Evolutionary conservation across 306 rosid species (phyloP).

Genomic region (Glycine soja): DNA sequence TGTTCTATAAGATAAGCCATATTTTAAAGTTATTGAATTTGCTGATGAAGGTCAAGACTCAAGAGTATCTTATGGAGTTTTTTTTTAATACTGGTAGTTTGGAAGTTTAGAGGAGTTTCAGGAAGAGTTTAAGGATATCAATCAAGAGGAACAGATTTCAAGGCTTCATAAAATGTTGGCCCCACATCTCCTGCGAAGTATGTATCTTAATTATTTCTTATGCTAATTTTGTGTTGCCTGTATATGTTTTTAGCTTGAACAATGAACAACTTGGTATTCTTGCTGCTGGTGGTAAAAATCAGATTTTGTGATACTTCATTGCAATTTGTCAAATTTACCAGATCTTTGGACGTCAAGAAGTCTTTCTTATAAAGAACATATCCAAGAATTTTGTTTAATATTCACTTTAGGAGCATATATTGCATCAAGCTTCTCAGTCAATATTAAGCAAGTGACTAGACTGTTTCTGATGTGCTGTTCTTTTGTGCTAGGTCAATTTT

Average conservation of each 20-base stretch:
- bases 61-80: constrained; percentile 38
- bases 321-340: constrained; percentile 26
- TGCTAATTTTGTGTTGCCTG: constrained; percentile 31
- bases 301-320: not conserved
- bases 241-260: not conserved
- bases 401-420: constrained; percentile 6
- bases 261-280: constrained; percentile 3
- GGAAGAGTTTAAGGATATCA: constrained; percentile 96
- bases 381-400: not conserved
- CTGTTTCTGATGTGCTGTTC: constrained; percentile 26
- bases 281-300: constrained; percentile 6
- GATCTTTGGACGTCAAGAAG: constrained; percentile 3
- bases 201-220: constrained; percentile 33
- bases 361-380: constrained; percentile 6
- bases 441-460: constrained; percentile 19
- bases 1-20: constrained; percentile 38
- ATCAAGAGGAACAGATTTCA: constrained; percentile 96
- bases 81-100: constrained; percentile 62
- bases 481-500: constrained; percentile 23
- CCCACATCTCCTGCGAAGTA: constrained; percentile 97
- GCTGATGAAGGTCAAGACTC: constrained; percentile 23
- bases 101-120: constrained; percentile 98
- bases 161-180: constrained; percentile 98
- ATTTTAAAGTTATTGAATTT: constrained; percentile 34
- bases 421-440: constrained; percentile 18